Percentiles rank a stretch among this genome's conserved stretches.
Conservation (phyloP, 352 stramenopile genomes). For the Poterioochromonas sp. region DNA sequence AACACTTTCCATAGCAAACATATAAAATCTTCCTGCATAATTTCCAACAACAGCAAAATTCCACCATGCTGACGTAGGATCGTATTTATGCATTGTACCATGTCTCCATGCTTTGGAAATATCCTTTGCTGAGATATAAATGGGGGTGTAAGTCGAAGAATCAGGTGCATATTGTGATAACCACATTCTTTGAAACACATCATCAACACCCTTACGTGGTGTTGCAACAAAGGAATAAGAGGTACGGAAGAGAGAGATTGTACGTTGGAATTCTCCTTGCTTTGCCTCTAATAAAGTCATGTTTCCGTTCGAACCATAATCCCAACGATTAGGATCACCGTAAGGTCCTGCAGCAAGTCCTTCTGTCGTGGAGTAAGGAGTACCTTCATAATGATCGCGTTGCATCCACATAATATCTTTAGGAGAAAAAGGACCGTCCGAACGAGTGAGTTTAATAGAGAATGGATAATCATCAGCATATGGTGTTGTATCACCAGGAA, state of each 20-base stretch:
- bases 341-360: slow-evolving; percentile 68
- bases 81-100: slow-evolving; percentile 31
- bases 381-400: slow-evolving; percentile 81
- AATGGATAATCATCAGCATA: slow-evolving; percentile 72
- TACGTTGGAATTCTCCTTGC: slow-evolving; percentile 66
- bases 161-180: slow-evolving; percentile 79
- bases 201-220: slow-evolving; percentile 27
- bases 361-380: slow-evolving; percentile 27
- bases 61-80: slow-evolving; percentile 34
- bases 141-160: slow-evolving; percentile 68
- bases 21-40: slow-evolving; percentile 64
- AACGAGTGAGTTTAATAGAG: slow-evolving; percentile 61
- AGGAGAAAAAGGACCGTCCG: slow-evolving; percentile 48
- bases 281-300: slow-evolving; percentile 33
- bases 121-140: slow-evolving; percentile 60
- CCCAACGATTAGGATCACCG: slow-evolving; percentile 72
- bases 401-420: slow-evolving; percentile 78
- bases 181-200: slow-evolving; percentile 47
- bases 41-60: slow-evolving; percentile 66
- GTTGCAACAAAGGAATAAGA: slow-evolving; percentile 63
- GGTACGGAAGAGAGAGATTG: slow-evolving; percentile 83
- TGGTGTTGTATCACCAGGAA: slow-evolving; percentile 63
- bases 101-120: slow-evolving; percentile 27
- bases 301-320: slow-evolving; percentile 29
- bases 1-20: slow-evolving; percentile 4